These are phyloP conservation scores for Neonothopanus nambi DNA, from an alignment of 1,284 basidiomycete species.

Conservation along the genomic window DNA sequence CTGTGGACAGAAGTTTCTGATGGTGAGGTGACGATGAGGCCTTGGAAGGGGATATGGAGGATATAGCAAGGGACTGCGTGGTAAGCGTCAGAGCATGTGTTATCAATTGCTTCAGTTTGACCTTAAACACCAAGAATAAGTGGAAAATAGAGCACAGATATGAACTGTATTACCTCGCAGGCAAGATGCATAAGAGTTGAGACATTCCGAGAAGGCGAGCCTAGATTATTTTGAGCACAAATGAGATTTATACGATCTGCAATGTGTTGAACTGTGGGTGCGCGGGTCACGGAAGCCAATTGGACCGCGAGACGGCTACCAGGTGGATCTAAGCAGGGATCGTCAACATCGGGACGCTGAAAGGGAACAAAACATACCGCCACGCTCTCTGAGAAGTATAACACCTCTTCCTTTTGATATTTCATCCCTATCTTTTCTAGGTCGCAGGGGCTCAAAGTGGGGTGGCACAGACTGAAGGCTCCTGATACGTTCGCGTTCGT, in stretches of 20 bases:
- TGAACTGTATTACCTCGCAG: conserved; percentile 56
- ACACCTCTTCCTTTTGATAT: conserved; percentile 71
- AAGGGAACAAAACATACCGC: conserved; percentile 42
- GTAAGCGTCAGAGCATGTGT: conserved; percentile 76
- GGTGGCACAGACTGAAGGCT: conserved; percentile 41
- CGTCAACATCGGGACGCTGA: neutral
- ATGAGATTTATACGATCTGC: conserved; percentile 78
- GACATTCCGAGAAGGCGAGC: conserved; percentile 59
- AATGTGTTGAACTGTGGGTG: conserved; percentile 75
- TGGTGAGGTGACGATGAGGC: conserved; percentile 39
- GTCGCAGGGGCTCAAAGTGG: conserved; percentile 37
- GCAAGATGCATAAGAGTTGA: conserved; percentile 72
- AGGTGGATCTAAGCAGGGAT: conserved; percentile 51
- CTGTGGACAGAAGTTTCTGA: conserved; percentile 54
- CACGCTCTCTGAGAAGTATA: conserved; percentile 58
- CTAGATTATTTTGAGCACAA: conserved; percentile 72
- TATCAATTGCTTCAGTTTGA: conserved; percentile 79
- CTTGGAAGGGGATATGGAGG: conserved; percentile 70
- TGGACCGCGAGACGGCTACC: conserved; percentile 71
- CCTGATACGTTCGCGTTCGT: conserved; percentile 70
- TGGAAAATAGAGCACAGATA: neutral
- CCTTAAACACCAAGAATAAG: conserved; percentile 39
- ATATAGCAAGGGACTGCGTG: conserved; percentile 70
- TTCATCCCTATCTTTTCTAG: conserved; percentile 58
- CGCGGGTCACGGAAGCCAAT: conserved; percentile 66